Percentiles rank a stretch among this genome's conserved stretches.
These are phyloP conservation scores for Pseudozyma hubeiensis DNA, from an alignment of 1,284 basidiomycete genomes.

Conservation along the genomic window DNA sequence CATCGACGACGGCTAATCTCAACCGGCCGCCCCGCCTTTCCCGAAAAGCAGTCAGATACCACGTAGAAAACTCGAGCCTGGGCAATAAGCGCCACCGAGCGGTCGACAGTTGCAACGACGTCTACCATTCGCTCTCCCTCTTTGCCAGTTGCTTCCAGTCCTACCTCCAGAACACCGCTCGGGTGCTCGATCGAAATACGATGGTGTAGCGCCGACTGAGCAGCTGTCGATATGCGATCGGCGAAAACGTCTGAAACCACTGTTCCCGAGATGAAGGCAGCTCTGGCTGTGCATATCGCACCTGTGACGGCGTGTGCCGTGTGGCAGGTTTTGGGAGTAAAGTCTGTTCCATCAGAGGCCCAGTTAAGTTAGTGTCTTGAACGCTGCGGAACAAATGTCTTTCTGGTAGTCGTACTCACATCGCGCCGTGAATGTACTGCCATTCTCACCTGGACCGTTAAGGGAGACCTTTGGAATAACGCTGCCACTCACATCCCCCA, in stretches of 20 bases:
- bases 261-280: not conserved
- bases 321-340: constrained; percentile 5
- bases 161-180: not conserved
- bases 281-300: constrained; percentile 1
- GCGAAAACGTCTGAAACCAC: constrained; percentile 1
- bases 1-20: too few species aligned
- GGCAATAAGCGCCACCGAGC: not conserved
- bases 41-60: too few species aligned
- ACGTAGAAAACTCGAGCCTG: constrained; percentile 1
- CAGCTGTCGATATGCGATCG: not conserved
- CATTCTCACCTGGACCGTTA: not conserved
- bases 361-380: too few species aligned
- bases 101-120: not conserved
- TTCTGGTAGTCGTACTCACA: not conserved
- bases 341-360: not conserved
- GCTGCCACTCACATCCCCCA: not conserved
- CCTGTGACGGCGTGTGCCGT: constrained; percentile 4
- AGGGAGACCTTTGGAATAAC: constrained; percentile 1
- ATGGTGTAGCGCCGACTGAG: not conserved
- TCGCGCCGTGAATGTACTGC: not conserved
- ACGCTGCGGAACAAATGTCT: too few species aligned
- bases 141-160: not conserved
- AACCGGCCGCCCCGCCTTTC: too few species aligned
- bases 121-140: not conserved
- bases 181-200: constrained; percentile 9